Evolutionary conservation across 768 basidiomycete genomes (phyloP).

Genomic region (Termitomyces sp.): DNA sequence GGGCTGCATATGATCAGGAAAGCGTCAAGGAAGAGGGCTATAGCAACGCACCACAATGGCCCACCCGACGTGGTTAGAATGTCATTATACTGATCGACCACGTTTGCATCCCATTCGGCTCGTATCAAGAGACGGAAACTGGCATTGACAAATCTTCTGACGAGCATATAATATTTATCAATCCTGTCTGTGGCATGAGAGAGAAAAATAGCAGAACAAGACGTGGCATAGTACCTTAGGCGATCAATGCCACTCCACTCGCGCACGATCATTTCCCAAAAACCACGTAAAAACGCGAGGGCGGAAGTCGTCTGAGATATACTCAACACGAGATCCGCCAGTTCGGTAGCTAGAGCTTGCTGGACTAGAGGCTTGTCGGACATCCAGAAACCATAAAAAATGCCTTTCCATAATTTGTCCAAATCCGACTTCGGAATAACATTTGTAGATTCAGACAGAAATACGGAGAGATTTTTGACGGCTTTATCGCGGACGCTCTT

Average conservation of each 20-base stretch:
- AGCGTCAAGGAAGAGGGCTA: background rate
- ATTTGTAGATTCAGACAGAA: slow-evolving; percentile 67
- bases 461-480: slow-evolving; percentile 68
- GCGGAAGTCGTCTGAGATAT: slow-evolving; percentile 56
- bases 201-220: background rate
- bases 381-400: slow-evolving; percentile 99
- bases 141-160: slow-evolving; percentile 83
- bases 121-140: slow-evolving; percentile 77
- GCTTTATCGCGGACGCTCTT: slow-evolving; percentile 92
- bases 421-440: slow-evolving; percentile 69
- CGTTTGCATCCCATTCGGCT: slow-evolving; percentile 55
- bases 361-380: slow-evolving; percentile 97
- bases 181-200: slow-evolving; percentile 45
- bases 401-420: slow-evolving; percentile 94
- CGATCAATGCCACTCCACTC: slow-evolving; percentile 95
- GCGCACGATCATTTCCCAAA: slow-evolving; percentile 85
- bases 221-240: slow-evolving; percentile 54
- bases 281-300: slow-evolving; percentile 76
- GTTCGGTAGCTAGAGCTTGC: slow-evolving; percentile 80
- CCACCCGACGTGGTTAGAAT: slow-evolving; percentile 69
- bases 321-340: slow-evolving; percentile 75
- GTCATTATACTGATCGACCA: slow-evolving; percentile 56
- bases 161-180: slow-evolving; percentile 97
- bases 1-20: slow-evolving; percentile 38
- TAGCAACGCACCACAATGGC: slow-evolving; percentile 65